A percentile compares a stretch with the other conserved stretches of the same genome.
Evolutionary conservation across 1,139 yeast genomes (phyloP).

Genomic region (Yamadazyma membranifaciens): DNA sequence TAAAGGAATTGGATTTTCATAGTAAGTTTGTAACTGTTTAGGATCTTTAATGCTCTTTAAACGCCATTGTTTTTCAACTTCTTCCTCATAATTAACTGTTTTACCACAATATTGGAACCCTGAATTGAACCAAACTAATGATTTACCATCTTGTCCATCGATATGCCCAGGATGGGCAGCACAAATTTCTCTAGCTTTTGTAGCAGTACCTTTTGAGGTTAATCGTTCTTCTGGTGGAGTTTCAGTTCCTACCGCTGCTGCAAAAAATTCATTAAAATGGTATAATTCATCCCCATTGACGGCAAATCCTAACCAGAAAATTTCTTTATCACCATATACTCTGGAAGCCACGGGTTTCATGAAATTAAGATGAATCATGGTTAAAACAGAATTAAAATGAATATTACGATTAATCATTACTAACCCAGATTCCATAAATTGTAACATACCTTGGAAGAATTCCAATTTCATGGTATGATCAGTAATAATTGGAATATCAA

Average conservation of each 20-base stretch:
- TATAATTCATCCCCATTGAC: slow-evolving; percentile 31
- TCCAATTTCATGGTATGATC: slow-evolving; percentile 20
- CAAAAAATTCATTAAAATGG: slow-evolving; percentile 26
- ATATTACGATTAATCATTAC: slow-evolving; percentile 25
- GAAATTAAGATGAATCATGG: slow-evolving; percentile 30
- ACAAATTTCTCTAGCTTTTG: slow-evolving; percentile 32
- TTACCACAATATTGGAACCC: slow-evolving; percentile 34
- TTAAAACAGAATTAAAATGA: slow-evolving; percentile 28
- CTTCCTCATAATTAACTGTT: slow-evolving; percentile 25
- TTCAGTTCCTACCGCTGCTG: slow-evolving; percentile 30
- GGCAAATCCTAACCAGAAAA: slow-evolving; percentile 34
- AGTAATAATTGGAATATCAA: slow-evolving; percentile 30
- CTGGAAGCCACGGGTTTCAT: slow-evolving; percentile 23
- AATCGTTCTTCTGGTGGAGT: slow-evolving; percentile 23
- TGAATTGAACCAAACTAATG: slow-evolving; percentile 34
- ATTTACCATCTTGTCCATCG: slow-evolving; percentile 27
- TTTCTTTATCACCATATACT: slow-evolving; percentile 35
- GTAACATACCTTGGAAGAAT: slow-evolving; percentile 29
- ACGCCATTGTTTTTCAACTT: slow-evolving; percentile 18
- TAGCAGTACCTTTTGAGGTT: slow-evolving; percentile 19
- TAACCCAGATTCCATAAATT: slow-evolving; percentile 35
- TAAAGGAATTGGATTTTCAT: slow-evolving; percentile 22
- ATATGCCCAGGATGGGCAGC: slow-evolving; percentile 47
- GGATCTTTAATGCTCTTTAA: slow-evolving; percentile 16
- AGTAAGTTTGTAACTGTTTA: slow-evolving; percentile 20